These are phyloP conservation scores for Dioszegia hungarica DNA, from an alignment of 768 basidiomycete genomes.

Conservation along the genomic window DNA sequence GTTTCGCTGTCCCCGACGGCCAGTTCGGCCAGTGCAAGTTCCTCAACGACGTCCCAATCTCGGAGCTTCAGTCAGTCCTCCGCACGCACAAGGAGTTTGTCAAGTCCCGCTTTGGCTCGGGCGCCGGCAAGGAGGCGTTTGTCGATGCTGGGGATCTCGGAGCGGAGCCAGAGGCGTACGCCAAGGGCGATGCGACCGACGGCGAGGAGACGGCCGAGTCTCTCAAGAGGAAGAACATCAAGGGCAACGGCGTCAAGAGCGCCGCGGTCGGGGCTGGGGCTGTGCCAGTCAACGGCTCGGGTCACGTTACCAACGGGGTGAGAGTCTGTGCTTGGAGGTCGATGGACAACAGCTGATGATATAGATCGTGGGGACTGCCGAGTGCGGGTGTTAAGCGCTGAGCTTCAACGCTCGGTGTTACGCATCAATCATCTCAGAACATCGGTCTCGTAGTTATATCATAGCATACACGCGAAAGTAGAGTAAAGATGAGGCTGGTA, in stretches of 20 bases:
- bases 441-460: no score
- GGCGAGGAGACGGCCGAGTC: slow-evolving; percentile 26
- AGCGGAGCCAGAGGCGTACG: slow-evolving; percentile 41
- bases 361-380: slow-evolving; percentile 1
- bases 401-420: no score
- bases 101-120: slow-evolving; percentile 36
- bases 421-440: no score
- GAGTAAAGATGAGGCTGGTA: no score
- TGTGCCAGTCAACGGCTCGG: slow-evolving; percentile 33
- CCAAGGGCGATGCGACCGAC: slow-evolving; percentile 10
- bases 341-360: background rate
- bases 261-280: slow-evolving; percentile 38
- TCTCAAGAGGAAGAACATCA: slow-evolving; percentile 35
- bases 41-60: slow-evolving; percentile 49
- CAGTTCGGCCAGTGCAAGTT: slow-evolving; percentile 49
- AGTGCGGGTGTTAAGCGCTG: slow-evolving; percentile 6
- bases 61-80: slow-evolving; percentile 43
- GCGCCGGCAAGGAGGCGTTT: slow-evolving; percentile 48
- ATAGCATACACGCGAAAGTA: no score
- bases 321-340: background rate
- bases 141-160: slow-evolving; percentile 50
- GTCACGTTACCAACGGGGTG: slow-evolving; percentile 32
- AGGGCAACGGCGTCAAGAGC: slow-evolving; percentile 24
- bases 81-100: slow-evolving; percentile 48
- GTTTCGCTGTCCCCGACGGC: slow-evolving; percentile 48